Percentiles rank a stretch among this genome's conserved stretches.
phyloP scores from a whole-genome alignment of 257 asterid genomes.

The Gynochthodes officinalis region DNA sequence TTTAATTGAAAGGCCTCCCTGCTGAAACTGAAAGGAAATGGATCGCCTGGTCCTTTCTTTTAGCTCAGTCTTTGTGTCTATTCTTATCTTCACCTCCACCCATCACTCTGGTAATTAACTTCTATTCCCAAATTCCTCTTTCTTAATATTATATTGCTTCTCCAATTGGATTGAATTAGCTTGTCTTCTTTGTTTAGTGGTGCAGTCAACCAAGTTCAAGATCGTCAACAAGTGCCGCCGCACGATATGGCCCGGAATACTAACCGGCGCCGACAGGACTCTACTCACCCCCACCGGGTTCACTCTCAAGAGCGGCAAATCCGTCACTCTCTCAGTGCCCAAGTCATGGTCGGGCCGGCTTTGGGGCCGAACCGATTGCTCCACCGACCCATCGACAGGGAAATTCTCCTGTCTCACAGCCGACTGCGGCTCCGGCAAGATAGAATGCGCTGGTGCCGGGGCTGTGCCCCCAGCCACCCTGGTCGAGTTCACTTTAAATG shows the following conservation, averaged over 20 bases:
- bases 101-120: constrained; percentile 38
- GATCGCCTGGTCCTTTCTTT: constrained; percentile 29
- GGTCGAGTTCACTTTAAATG: constrained; percentile 88
- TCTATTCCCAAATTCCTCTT: background rate
- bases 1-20: no score
- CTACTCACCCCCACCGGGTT: constrained; percentile 70
- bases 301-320: constrained; percentile 54
- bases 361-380: constrained; percentile 87
- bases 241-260: constrained; percentile 90
- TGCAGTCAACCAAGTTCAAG: constrained; percentile 70
- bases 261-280: constrained; percentile 77
- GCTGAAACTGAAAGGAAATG: constrained; percentile 22
- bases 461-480: constrained; percentile 96
- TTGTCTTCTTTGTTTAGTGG: constrained; percentile 32
- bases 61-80: constrained; percentile 26
- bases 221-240: constrained; percentile 80
- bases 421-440: constrained; percentile 85
- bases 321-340: constrained; percentile 67
- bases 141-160: no score
- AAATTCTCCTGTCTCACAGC: constrained; percentile 72
- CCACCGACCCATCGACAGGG: constrained; percentile 41
- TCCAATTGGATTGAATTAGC: background rate
- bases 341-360: constrained; percentile 84
- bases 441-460: constrained; percentile 73
- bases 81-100: constrained; percentile 37